Base-by-base conservation (phyloP, 805 yeast species). In the Wickerhamiella kurtzmanii region DNA sequence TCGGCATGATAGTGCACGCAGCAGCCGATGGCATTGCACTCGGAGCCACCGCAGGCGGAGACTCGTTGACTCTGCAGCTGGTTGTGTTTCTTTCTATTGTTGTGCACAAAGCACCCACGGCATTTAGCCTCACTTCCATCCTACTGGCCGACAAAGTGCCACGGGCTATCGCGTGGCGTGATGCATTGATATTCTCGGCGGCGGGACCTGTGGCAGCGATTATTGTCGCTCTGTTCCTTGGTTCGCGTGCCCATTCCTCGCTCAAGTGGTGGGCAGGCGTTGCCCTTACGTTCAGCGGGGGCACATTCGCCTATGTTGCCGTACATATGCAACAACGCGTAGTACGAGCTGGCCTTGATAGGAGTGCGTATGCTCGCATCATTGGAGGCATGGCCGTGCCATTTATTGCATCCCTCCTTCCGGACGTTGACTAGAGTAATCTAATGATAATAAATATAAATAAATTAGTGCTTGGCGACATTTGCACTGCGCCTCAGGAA, bases 71-170 rank as follows among this genome's bases (percentile, higher is more conserved):
- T 4, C 61, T 72, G 35, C 69, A 64, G 49, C 35, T 66, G 42
- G 53, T 77, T 36, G 75, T 82, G 44, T 73, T 79, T 42, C 44
- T 77, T 11, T 79, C 84, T 11, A 74, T 82, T 22, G 68, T 82
- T 49, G 57, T 80, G 28, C 92, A 82, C 65, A 82, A 82, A 60
- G 66, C 82, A 3, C 92, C 92, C 0, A 80, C 89, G 0, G 71
- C 85, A 3, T 79, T 82, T 59, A 81, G 87, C 37, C 67, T 82
- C 38, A 60, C 75, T 3, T 70, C 83, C 1, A 67, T 80, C 15
- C 65, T 82, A 25, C 66, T 28, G 48, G 55, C 32, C 43, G 54
- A 19, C 52, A 62, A 21, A 64, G 75, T 19, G 53, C 28, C 40
- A 15, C 41, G 22, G 16, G 2, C 47, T 6, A 17, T 20, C 13